A percentile compares a stretch with the other conserved stretches of the same genome.
These are phyloP conservation scores for Sequoiadendron giganteum DNA, from an alignment of 75 land plant species.

Conservation along the genomic window DNA sequence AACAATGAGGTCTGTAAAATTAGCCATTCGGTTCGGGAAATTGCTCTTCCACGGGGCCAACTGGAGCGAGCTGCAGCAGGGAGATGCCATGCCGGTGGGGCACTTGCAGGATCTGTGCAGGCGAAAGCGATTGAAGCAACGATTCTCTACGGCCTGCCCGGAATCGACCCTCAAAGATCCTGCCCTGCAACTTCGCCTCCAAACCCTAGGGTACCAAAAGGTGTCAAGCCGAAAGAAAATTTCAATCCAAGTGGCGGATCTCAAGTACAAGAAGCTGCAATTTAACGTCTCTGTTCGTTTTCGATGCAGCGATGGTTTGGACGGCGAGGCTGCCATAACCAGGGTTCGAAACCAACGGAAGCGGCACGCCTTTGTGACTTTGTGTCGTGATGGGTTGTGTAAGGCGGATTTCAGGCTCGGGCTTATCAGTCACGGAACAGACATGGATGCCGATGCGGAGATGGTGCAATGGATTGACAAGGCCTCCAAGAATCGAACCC, in stretches of 20 bases:
- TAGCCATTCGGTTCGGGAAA: neutral
- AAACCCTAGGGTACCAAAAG: neutral
- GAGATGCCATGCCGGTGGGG: neutral
- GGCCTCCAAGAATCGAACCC: constrained; percentile 1
- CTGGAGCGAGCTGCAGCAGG: neutral
- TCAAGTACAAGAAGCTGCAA: neutral
- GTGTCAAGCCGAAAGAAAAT: neutral
- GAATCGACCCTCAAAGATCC: neutral
- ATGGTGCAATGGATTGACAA: constrained; percentile 4
- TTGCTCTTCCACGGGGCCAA: neutral
- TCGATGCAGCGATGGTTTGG: neutral
- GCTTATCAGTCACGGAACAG: neutral
- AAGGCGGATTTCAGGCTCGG: neutral
- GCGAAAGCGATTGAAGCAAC: neutral
- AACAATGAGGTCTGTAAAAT: neutral
- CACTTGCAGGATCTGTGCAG: constrained; percentile 4
- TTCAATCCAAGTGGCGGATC: neutral
- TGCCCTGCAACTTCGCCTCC: neutral
- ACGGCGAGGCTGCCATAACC: neutral
- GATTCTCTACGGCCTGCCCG: neutral
- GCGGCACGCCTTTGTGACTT: neutral
- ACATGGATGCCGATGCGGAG: neutral
- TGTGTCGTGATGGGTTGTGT: neutral
- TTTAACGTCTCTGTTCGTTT: neutral
- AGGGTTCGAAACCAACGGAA: neutral